Evolutionary conservation across 306 rosid species (phyloP).

Genomic region (Vicia faba): DNA sequence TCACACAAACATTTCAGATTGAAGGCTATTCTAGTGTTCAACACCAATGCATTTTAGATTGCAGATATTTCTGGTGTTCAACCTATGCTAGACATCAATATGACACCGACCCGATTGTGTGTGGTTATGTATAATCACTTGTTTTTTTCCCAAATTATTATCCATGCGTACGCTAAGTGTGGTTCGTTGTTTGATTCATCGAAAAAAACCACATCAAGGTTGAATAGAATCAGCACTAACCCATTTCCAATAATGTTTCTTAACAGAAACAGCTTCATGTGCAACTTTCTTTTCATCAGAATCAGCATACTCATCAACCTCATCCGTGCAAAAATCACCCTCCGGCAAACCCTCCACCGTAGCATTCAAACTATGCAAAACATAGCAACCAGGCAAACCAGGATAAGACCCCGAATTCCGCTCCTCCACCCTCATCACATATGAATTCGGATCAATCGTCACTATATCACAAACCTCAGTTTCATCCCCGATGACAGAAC

Average conservation of each 20-base stretch:
- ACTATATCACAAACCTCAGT: slow-evolving; percentile 38
- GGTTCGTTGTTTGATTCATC: not conserved
- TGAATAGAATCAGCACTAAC: slow-evolving; percentile 61
- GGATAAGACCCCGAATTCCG: slow-evolving; percentile 80
- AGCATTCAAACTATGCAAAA: slow-evolving; percentile 73
- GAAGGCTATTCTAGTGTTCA: not conserved
- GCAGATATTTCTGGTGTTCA: not conserved
- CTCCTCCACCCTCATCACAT: slow-evolving; percentile 76
- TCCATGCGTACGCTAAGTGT: not conserved
- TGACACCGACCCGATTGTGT: not conserved
- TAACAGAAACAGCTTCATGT: slow-evolving; percentile 67
- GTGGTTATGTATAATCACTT: not conserved
- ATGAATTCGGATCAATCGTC: slow-evolving; percentile 68
- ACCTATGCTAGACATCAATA: not conserved
- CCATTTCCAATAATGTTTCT: slow-evolving; percentile 96
- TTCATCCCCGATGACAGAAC: slow-evolving; percentile 52
- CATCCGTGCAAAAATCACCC: slow-evolving; percentile 76
- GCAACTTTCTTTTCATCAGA: slow-evolving; percentile 49
- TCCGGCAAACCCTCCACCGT: slow-evolving; percentile 78
- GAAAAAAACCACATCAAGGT: slow-evolving; percentile 35
- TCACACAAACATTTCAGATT: not conserved
- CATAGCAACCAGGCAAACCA: slow-evolving; percentile 87
- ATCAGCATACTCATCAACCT: slow-evolving; percentile 61
- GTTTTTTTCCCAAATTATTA: not conserved
- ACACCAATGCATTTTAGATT: not conserved